Evolutionary conservation across 345 rosid species (phyloP).

Genomic region (Corchorus olitorius): DNA sequence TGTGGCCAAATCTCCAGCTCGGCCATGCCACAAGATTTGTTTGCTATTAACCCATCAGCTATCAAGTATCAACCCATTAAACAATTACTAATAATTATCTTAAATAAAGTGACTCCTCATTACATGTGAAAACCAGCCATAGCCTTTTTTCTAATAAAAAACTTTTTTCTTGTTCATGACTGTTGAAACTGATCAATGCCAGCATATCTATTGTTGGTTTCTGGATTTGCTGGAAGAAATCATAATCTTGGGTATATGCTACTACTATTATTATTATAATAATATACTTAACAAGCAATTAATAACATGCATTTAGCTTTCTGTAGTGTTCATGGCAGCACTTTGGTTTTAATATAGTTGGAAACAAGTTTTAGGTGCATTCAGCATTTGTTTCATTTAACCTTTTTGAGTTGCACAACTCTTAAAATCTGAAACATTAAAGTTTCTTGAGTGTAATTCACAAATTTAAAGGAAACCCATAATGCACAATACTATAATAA

Average conservation of each 20-base stretch:
- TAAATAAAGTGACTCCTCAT: neutral
- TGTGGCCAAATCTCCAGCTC: slow-evolving; percentile 10
- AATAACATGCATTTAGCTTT: too few relatives aligned
- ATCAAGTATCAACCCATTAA: neutral
- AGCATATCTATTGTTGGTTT: neutral
- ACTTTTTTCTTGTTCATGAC: neutral
- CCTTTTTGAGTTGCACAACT: neutral
- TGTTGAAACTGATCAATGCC: neutral
- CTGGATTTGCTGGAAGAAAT: neutral
- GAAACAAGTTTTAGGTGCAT: too few relatives aligned
- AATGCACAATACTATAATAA: neutral
- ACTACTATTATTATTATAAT: too few relatives aligned
- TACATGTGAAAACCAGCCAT: neutral
- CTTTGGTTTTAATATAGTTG: too few relatives aligned
- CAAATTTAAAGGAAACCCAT: neutral
- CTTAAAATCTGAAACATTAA: neutral
- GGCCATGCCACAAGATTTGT: neutral
- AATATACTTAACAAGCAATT: too few relatives aligned
- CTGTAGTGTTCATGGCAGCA: too few relatives aligned
- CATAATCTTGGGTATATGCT: neutral
- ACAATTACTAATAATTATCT: neutral
- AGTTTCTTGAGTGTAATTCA: neutral
- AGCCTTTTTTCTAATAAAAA: neutral
- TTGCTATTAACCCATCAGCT: neutral
- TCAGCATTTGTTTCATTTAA: neutral